Evolutionary conservation across 768 basidiomycete genomes (phyloP), one percentile per base, ranked within the genome.

Genomic region (Mycena vulgaris): DNA sequence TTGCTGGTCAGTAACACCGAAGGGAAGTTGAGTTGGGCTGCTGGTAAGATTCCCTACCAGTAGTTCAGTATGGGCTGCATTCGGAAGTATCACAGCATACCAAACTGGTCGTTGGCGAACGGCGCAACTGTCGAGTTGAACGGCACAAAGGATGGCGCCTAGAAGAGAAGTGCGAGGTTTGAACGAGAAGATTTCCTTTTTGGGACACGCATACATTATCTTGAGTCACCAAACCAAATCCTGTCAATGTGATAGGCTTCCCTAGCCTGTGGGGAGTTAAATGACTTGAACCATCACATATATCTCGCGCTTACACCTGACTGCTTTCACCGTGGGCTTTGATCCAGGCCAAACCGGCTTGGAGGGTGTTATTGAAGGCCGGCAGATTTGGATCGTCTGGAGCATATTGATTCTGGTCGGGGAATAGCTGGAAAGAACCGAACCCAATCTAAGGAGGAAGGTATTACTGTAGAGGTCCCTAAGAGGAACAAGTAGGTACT

Each of bases 381-480:
- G 87, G 79, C 58, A 89, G 77, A 68, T 80, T 83, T 19, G 88
- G 85, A 75, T 90, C 89, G 30, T 78, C 74, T 27, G 83, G 66
- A 33, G 80, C 86, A 72, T 91, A 92, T 40, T 78, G 76, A 68
- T 88, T 84, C 76, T 55, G 92, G 74, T 93, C 90, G 23, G 92
- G 91, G 85, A 92, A 92, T 28, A 92, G 71, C 66, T 88, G 89
- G 84, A 91, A 91, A 21, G 88, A 83, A 35, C 84, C 80, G 72
- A 90, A 91, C 8, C 85, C 87, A 68, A 93, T 88, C 14, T n/a
- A n/a, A n/a, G n/a, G n/a, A n/a, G n/a, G n/a, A n/a, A n/a, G n/a
- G n/a, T n/a, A n/a, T n/a, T n/a, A n/a, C n/a, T n/a, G n/a, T n/a
- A n/a, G n/a, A n/a, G n/a, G n/a, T n/a, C n/a, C n/a, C n/a, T n/a